These are phyloP conservation scores for Paxillus rubicundulus DNA, from an alignment of 768 basidiomycete species.

Conservation along the genomic window DNA sequence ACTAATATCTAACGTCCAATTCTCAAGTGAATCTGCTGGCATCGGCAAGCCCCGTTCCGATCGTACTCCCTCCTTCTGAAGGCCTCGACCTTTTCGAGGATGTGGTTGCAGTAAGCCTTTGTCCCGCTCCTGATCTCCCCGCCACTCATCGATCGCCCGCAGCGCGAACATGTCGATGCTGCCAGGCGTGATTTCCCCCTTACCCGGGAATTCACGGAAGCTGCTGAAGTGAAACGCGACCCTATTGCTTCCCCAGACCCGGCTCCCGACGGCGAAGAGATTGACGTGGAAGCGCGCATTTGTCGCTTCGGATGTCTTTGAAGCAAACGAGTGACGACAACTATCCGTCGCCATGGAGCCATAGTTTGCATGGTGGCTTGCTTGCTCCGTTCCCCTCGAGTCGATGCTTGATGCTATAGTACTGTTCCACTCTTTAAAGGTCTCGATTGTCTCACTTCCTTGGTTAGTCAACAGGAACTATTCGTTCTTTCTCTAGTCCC, in stretches of 20 bases:
- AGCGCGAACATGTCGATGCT: conserved; percentile 3
- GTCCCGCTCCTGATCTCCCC: background rate
- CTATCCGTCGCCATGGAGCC: background rate
- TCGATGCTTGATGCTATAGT: background rate
- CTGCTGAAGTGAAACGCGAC: background rate
- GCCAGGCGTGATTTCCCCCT: background rate
- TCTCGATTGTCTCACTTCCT: background rate
- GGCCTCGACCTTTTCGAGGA: conserved; percentile 8
- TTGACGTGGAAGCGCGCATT: conserved; percentile 5
- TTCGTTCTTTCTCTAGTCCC: background rate
- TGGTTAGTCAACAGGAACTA: background rate
- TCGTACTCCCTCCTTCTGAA: conserved; percentile 5
- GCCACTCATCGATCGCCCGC: background rate
- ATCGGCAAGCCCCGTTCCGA: conserved; percentile 5
- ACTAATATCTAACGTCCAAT: background rate
- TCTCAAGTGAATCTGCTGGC: conserved; percentile 5
- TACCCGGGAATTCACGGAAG: background rate
- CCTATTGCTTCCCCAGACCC: conserved; percentile 1
- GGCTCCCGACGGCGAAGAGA: background rate
- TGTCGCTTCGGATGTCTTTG: conserved; percentile 15
- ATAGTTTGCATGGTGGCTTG: background rate
- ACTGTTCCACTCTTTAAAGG: background rate
- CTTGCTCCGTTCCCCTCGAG: background rate
- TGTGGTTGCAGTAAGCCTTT: conserved; percentile 8
- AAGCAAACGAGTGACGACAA: background rate